Percentiles rank a stretch among this genome's conserved stretches.
phyloP scores from a whole-genome alignment of 2,329 filamentous ascomycete genomes.

The Sporothrix phasma region DNA sequence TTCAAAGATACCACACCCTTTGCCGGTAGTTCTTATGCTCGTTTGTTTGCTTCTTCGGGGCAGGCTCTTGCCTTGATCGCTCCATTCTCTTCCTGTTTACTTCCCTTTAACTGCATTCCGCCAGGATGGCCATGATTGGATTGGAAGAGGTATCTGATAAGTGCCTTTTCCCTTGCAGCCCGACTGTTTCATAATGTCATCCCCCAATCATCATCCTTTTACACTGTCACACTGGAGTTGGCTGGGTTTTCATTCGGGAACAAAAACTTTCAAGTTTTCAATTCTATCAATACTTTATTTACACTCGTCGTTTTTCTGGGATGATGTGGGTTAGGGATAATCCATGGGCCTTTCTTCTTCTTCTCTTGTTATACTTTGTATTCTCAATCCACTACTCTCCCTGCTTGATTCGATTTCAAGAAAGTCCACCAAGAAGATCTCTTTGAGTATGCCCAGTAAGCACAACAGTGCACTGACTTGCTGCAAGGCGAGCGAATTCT shows the following conservation, averaged over 20 bases:
- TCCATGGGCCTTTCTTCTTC: too few species aligned
- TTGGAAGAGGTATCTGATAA: too few species aligned
- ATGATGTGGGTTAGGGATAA: neutral
- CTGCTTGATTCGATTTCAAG: too few species aligned
- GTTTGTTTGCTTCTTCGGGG: neutral
- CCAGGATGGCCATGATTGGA: neutral
- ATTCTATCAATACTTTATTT: neutral
- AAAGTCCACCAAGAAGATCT: too few species aligned
- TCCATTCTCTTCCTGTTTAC: neutral
- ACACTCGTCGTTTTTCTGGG: neutral
- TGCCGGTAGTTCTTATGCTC: neutral
- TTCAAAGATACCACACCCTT: slow-evolving; percentile 7
- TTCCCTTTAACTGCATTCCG: neutral
- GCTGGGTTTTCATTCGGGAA: neutral
- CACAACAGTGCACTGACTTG: too few species aligned
- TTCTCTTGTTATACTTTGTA: neutral
- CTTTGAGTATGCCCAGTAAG: too few species aligned
- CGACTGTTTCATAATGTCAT: neutral
- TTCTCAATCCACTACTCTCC: neutral
- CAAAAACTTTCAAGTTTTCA: neutral
- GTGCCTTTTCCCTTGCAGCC: neutral
- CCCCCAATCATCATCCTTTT: neutral
- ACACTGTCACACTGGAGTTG: neutral
- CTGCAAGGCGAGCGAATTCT: neutral
- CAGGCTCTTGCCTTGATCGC: neutral